Percentiles rank a stretch among this genome's conserved stretches.
phyloP scores from a whole-genome alignment of 768 basidiomycete species.

The Epithele typhae region DNA sequence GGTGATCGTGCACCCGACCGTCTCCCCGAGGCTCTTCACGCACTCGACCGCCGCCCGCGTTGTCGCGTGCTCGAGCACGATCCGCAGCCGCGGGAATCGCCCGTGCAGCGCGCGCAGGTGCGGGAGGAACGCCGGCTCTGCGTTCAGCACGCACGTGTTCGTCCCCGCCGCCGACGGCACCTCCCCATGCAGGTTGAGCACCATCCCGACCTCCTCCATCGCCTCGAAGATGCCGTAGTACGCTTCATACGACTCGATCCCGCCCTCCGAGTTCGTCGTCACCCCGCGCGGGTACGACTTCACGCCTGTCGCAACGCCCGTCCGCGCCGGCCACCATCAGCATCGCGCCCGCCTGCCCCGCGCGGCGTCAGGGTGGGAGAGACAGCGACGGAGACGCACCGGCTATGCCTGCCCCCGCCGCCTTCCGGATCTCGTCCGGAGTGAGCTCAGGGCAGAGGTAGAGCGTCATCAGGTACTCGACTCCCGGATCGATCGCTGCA shows the following conservation, averaged over 20 bases:
- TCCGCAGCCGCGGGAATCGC: slow-evolving; percentile 84
- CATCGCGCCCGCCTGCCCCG: neutral
- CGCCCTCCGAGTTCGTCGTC: slow-evolving; percentile 94
- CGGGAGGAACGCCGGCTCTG: slow-evolving; percentile 84
- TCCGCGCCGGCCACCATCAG: neutral
- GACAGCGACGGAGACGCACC: slow-evolving; percentile 29
- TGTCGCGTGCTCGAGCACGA: slow-evolving; percentile 96
- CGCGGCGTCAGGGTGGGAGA: too few species aligned
- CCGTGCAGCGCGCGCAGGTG: slow-evolving; percentile 80
- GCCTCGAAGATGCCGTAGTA: slow-evolving; percentile 92
- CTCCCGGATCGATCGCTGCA: slow-evolving; percentile 71
- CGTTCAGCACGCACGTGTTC: slow-evolving; percentile 92
- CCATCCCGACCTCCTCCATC: slow-evolving; percentile 92
- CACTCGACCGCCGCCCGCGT: slow-evolving; percentile 87
- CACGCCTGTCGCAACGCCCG: slow-evolving; percentile 47
- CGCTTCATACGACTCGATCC: slow-evolving; percentile 91
- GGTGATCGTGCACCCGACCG: slow-evolving; percentile 95
- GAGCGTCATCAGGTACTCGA: slow-evolving; percentile 92
- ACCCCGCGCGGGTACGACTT: slow-evolving; percentile 98
- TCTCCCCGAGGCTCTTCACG: slow-evolving; percentile 72
- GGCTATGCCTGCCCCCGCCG: slow-evolving; percentile 76
- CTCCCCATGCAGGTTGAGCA: slow-evolving; percentile 96
- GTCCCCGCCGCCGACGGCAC: slow-evolving; percentile 77
- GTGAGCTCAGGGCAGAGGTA: slow-evolving; percentile 92
- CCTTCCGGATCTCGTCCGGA: slow-evolving; percentile 86